phyloP scores from a whole-genome alignment of 2,329 filamentous ascomycete species.

The Colletotrichum coccodes region DNA sequence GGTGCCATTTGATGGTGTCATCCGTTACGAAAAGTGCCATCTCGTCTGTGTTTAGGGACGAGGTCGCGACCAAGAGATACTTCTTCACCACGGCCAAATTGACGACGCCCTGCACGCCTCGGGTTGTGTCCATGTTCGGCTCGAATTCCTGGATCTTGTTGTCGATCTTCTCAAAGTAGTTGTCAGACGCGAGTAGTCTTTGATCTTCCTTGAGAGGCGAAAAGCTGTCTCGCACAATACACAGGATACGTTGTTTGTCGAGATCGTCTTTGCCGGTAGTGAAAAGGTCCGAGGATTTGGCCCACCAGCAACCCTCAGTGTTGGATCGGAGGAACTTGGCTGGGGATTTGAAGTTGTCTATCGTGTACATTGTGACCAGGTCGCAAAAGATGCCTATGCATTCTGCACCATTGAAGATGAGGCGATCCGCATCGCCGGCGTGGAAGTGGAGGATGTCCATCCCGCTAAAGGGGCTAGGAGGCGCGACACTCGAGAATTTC shows the following conservation, averaged over 20 bases:
- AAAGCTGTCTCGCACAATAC: slow-evolving; percentile 79
- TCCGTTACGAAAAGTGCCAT: slow-evolving; percentile 91
- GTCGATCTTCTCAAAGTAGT: slow-evolving; percentile 74
- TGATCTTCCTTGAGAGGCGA: slow-evolving; percentile 79
- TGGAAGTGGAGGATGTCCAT: slow-evolving; percentile 77
- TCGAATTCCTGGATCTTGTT: slow-evolving; percentile 72
- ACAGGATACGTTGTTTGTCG: slow-evolving; percentile 79
- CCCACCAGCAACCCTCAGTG: slow-evolving; percentile 87
- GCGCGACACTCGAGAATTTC: slow-evolving; percentile 72
- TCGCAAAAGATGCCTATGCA: slow-evolving; percentile 73
- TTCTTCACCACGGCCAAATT: slow-evolving; percentile 87
- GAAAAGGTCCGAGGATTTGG: slow-evolving; percentile 80
- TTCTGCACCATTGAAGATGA: slow-evolving; percentile 83
- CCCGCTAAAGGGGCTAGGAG: slow-evolving; percentile 63
- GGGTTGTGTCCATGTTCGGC: slow-evolving; percentile 78
- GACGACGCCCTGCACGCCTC: slow-evolving; percentile 81
- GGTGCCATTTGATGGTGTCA: slow-evolving; percentile 88
- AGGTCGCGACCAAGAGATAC: slow-evolving; percentile 85
- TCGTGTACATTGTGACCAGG: slow-evolving; percentile 78
- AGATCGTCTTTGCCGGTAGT: slow-evolving; percentile 72
- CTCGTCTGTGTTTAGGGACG: slow-evolving; percentile 83
- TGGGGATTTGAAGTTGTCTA: slow-evolving; percentile 80
- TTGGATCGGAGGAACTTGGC: slow-evolving; percentile 73
- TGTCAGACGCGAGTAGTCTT: slow-evolving; percentile 82
- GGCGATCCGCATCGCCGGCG: slow-evolving; percentile 82